A percentile compares a stretch with the other conserved stretches of the same genome.
These are phyloP conservation scores for Cryptosporidium andersoni DNA, from an alignment of 169 alveolate species.

Conservation along the genomic window DNA sequence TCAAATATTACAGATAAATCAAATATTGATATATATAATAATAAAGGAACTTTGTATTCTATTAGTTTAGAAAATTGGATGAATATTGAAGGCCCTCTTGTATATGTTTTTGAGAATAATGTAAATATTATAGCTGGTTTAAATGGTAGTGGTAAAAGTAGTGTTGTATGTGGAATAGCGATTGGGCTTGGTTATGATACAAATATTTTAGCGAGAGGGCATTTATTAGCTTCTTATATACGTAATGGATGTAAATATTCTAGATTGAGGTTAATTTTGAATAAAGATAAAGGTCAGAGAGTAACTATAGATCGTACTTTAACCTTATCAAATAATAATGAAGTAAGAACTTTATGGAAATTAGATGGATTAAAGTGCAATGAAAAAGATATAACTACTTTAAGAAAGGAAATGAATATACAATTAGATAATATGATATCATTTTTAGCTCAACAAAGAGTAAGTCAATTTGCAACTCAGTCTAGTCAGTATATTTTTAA, in stretches of 20 bases:
- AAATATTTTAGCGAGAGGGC: slow-evolving; percentile 60
- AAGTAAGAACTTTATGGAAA: slow-evolving; percentile 51
- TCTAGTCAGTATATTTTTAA: slow-evolving; percentile 36
- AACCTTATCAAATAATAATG: slow-evolving; percentile 10
- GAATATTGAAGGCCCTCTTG: slow-evolving; percentile 65
- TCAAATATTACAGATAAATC: neutral
- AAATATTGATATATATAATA: neutral
- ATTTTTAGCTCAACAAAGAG: slow-evolving; percentile 68
- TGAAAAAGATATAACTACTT: slow-evolving; percentile 35
- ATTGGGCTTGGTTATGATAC: slow-evolving; percentile 57
- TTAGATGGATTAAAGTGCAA: slow-evolving; percentile 51
- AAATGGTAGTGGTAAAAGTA: slow-evolving; percentile 70
- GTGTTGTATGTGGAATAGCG: slow-evolving; percentile 63
- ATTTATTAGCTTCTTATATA: slow-evolving; percentile 47
- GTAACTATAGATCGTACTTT: slow-evolving; percentile 6
- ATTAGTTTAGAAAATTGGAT: slow-evolving; percentile 64
- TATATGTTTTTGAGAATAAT: slow-evolving; percentile 23
- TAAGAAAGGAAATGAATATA: slow-evolving; percentile 42
- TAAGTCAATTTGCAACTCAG: slow-evolving; percentile 61
- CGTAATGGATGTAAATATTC: slow-evolving; percentile 59
- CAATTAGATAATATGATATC: slow-evolving; percentile 65
- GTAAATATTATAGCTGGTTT: slow-evolving; percentile 40
- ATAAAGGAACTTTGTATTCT: slow-evolving; percentile 39
- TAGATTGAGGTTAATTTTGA: slow-evolving; percentile 2
- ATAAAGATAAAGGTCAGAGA: slow-evolving; percentile 17